These are phyloP conservation scores for Pseudocercospora eumusae DNA, from an alignment of 2,329 filamentous ascomycete species.

Conservation along the genomic window DNA sequence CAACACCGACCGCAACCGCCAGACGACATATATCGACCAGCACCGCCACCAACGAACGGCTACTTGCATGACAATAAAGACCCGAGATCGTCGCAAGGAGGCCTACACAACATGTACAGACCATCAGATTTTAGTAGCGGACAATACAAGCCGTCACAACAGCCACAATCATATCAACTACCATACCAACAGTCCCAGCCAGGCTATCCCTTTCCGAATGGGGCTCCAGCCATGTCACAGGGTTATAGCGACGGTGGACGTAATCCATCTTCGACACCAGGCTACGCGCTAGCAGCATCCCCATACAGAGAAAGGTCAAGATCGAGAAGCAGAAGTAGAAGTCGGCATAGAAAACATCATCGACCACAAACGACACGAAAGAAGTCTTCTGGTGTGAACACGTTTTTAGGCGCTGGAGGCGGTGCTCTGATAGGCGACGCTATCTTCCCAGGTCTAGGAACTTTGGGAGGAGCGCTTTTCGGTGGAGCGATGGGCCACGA, in stretches of 20 bases:
- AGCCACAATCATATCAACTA: conserved; percentile 26
- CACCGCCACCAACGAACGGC: conserved; percentile 27
- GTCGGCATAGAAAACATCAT: conserved; percentile 27
- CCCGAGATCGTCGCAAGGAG: conserved; percentile 16
- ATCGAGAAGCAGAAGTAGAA: conserved; percentile 19
- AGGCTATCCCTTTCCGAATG: conserved; percentile 18
- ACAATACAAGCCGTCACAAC: conserved; percentile 11
- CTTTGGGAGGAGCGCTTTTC: conserved; percentile 42
- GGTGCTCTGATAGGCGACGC: conserved; percentile 49
- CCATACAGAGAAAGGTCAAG: conserved; percentile 23
- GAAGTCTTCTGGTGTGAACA: conserved; percentile 37
- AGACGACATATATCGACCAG: conserved; percentile 28
- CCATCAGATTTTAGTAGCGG: conserved; percentile 18
- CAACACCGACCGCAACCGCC: conserved; percentile 27
- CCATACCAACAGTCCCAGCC: conserved; percentile 20
- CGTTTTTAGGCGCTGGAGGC: conserved; percentile 49
- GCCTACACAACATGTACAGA: conserved; percentile 20
- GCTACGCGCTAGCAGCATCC: conserved; percentile 23
- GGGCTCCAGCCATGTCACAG: conserved; percentile 21
- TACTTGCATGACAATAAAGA: conserved; percentile 23
- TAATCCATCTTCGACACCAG: conserved; percentile 21
- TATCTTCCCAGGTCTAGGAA: conserved; percentile 49
- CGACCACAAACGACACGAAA: conserved; percentile 23
- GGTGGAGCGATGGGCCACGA: conserved; percentile 48
- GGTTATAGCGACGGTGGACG: conserved; percentile 21